These are phyloP conservation scores for Mucor racemosus DNA, from an alignment of 371 early-diverging fungal species.

Conservation along the genomic window DNA sequence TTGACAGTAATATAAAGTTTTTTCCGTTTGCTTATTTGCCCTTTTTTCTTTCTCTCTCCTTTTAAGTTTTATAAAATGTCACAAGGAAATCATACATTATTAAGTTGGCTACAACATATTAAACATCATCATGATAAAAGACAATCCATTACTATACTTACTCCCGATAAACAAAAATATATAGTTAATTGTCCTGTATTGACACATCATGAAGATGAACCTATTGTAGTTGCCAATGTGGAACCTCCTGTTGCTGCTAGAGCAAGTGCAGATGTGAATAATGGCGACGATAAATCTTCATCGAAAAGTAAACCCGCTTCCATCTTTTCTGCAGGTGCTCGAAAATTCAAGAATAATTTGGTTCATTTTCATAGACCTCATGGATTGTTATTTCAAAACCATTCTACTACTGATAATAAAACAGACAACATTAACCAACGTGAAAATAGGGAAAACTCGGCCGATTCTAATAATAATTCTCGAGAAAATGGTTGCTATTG, in stretches of 20 bases:
- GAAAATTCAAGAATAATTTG: not conserved
- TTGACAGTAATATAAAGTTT: not conserved
- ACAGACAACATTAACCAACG: not conserved
- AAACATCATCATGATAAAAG: slow-evolving; percentile 7
- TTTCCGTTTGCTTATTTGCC: not conserved
- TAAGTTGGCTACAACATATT: slow-evolving; percentile 16
- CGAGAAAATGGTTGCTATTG: not conserved
- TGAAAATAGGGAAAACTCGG: not conserved
- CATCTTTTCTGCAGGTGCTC: not conserved
- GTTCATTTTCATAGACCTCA: slow-evolving; percentile 14
- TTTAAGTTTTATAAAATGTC: not conserved
- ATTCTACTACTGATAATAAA: not conserved
- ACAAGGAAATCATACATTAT: not conserved
- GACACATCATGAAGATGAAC: not conserved
- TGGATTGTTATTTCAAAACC: slow-evolving; percentile 5
- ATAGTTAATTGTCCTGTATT: not conserved
- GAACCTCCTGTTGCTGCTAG: not conserved
- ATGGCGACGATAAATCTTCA: not conserved
- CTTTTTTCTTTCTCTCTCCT: not conserved
- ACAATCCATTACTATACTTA: not conserved
- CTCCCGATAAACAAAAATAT: not conserved
- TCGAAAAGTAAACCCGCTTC: not conserved
- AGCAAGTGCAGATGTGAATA: not conserved
- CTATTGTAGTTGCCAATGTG: not conserved
- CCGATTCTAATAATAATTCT: not conserved